These are phyloP conservation scores for Dendrocalamus latiflorus DNA, from an alignment of 202 grass and related monocot genomes.

Conservation along the genomic window DNA sequence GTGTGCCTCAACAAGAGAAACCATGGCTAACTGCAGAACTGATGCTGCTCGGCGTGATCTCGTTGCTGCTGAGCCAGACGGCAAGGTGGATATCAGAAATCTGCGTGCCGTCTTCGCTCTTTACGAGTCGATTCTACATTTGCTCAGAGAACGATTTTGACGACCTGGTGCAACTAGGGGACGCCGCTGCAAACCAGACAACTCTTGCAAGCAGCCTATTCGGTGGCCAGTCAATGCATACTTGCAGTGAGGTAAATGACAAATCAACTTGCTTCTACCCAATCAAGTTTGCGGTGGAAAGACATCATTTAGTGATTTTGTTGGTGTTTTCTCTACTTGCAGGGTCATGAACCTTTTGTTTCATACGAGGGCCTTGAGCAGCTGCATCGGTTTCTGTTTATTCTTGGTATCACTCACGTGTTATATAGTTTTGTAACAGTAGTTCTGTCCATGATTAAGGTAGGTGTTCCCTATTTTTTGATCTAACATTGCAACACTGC, in stretches of 20 bases:
- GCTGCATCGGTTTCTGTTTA: constrained; percentile 81
- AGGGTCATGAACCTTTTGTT: constrained; percentile 96
- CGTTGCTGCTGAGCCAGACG: too few species aligned
- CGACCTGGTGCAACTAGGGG: too few species aligned
- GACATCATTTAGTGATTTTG: background rate
- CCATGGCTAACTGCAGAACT: too few species aligned
- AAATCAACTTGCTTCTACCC: background rate
- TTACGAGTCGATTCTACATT: too few species aligned
- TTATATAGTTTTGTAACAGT: constrained; percentile 87
- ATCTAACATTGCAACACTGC: background rate
- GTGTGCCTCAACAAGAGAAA: too few species aligned
- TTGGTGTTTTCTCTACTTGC: constrained; percentile 16
- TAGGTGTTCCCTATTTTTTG: background rate
- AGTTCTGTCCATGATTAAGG: constrained; percentile 92
- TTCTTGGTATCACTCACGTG: constrained; percentile 94
- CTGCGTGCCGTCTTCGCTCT: too few species aligned
- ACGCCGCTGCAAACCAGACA: too few species aligned
- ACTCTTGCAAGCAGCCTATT: too few species aligned
- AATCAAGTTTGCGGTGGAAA: background rate
- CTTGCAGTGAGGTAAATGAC: constrained; percentile 51
- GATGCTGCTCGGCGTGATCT: too few species aligned
- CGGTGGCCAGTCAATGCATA: constrained; percentile 26
- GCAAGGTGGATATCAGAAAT: too few species aligned
- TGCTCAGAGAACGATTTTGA: too few species aligned
- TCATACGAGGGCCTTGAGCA: constrained; percentile 87